Evolutionary conservation across 1,284 basidiomycete genomes (phyloP).

Genomic region (Marasmius sp.): DNA sequence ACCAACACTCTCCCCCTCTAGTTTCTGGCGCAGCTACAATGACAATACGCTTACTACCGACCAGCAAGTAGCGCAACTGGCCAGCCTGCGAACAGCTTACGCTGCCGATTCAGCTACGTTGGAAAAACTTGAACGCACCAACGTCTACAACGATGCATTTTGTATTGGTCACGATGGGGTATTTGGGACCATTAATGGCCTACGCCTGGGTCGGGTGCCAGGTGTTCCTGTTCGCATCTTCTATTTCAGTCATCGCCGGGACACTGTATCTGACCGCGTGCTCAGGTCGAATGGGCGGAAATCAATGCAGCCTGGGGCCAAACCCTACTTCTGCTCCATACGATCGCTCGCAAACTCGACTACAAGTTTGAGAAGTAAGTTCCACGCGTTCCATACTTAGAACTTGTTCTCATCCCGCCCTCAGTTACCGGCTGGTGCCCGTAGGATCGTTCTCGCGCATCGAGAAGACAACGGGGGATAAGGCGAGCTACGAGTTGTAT

Average conservation of each 20-base stretch:
- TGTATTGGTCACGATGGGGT: slow-evolving; percentile 95
- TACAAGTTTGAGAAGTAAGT: slow-evolving; percentile 82
- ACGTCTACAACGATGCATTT: slow-evolving; percentile 98
- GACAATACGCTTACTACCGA: slow-evolving; percentile 65
- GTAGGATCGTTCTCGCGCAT: slow-evolving; percentile 93
- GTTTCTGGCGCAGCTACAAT: slow-evolving; percentile 85
- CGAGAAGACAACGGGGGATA: slow-evolving; percentile 81
- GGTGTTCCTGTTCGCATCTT: slow-evolving; percentile 59
- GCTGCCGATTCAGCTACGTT: slow-evolving; percentile 74
- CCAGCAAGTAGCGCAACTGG: slow-evolving; percentile 67
- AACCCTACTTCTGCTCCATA: slow-evolving; percentile 88
- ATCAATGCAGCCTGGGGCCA: slow-evolving; percentile 99
- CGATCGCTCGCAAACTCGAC: slow-evolving; percentile 87
- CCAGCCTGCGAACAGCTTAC: slow-evolving; percentile 74
- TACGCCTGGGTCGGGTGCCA: slow-evolving; percentile 86
- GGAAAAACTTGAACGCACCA: slow-evolving; percentile 88
- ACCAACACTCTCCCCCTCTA: slow-evolving; percentile 27
- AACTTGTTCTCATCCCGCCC: slow-evolving; percentile 12
- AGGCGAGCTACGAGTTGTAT: slow-evolving; percentile 84
- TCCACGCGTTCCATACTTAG: slow-evolving; percentile 9
- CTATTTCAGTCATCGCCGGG: neutral
- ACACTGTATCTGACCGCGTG: slow-evolving; percentile 4
- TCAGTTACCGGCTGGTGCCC: slow-evolving; percentile 84
- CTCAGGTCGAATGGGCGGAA: slow-evolving; percentile 94
- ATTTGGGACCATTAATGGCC: slow-evolving; percentile 95